A percentile compares a stretch with the other conserved stretches of the same genome.
Evolutionary conservation across 169 alveolate species (phyloP).

Genomic region (Neospora caninum): DNA sequence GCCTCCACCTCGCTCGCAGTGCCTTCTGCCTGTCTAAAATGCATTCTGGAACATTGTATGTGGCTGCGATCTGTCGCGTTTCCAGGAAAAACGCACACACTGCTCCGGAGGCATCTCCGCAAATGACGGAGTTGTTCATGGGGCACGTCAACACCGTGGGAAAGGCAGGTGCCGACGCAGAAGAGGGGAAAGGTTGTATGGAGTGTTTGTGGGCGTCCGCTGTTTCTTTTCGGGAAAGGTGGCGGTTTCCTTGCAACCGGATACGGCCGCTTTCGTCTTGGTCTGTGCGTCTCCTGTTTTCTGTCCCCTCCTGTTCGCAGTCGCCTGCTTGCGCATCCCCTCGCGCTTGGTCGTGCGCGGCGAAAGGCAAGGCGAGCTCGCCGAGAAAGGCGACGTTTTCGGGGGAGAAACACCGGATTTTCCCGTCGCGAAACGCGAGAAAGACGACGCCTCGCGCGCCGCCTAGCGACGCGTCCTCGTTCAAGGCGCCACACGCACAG

Average conservation of each 20-base stretch:
- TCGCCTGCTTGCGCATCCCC: not conserved
- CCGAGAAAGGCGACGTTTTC: not conserved
- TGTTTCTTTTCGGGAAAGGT: not conserved
- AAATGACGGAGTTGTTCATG: not conserved
- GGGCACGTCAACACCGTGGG: slow-evolving; percentile 12
- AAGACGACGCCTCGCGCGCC: not conserved
- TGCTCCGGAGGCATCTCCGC: not conserved
- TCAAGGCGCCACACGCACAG: not conserved
- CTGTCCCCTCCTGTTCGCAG: not conserved
- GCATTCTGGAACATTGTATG: not conserved
- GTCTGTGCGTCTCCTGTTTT: not conserved
- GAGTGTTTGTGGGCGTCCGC: too few relatives aligned
- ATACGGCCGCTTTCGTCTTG: not conserved
- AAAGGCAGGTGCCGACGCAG: not conserved
- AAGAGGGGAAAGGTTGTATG: not conserved
- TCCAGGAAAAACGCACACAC: slow-evolving; percentile 10
- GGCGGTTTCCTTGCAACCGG: not conserved
- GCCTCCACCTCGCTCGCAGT: not conserved
- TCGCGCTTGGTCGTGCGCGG: not conserved
- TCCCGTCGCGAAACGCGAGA: not conserved
- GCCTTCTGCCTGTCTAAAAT: not conserved
- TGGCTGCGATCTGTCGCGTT: not conserved
- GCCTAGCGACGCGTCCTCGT: not conserved
- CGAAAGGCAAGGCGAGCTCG: not conserved
- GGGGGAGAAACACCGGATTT: not conserved